These are phyloP conservation scores for Boletus subparvulus DNA, from an alignment of 768 basidiomycete species.

Conservation along the genomic window DNA sequence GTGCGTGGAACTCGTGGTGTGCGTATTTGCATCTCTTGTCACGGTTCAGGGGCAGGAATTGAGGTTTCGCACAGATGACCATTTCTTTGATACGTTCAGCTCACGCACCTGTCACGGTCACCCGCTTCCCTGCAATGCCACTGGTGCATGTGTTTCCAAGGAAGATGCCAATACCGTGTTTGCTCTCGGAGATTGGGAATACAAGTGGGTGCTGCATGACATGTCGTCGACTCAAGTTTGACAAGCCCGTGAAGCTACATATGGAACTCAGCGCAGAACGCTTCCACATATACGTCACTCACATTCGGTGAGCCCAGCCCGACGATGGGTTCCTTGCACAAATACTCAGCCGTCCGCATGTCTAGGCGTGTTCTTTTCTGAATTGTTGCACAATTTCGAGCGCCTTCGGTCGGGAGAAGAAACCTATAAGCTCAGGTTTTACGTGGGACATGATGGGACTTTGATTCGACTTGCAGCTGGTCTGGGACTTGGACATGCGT, in stretches of 20 bases:
- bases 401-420: slow-evolving; percentile 35
- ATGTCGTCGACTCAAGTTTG: not conserved
- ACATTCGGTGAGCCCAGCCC: slow-evolving; percentile 38
- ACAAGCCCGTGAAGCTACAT: slow-evolving; percentile 39
- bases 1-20: slow-evolving; percentile 51
- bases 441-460: slow-evolving; percentile 50
- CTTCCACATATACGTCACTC: slow-evolving; percentile 43
- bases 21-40: slow-evolving; percentile 12
- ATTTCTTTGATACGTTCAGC: slow-evolving; percentile 53
- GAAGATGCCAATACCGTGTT: slow-evolving; percentile 52
- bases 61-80: slow-evolving; percentile 28
- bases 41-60: not conserved
- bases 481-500: slow-evolving; percentile 38
- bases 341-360: not conserved
- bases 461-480: slow-evolving; percentile 42
- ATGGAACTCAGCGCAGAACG: slow-evolving; percentile 47
- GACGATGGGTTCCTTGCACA: not conserved
- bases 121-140: slow-evolving; percentile 43
- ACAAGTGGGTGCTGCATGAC: slow-evolving; percentile 37
- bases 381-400: slow-evolving; percentile 42
- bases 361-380: slow-evolving; percentile 46
- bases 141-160: slow-evolving; percentile 41
- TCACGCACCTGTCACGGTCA: slow-evolving; percentile 46
- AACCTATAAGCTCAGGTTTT: slow-evolving; percentile 38
- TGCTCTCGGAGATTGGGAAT: slow-evolving; percentile 61